Base-by-base conservation (phyloP, 345 rosid species). In the Heritiera littoralis region DNA sequence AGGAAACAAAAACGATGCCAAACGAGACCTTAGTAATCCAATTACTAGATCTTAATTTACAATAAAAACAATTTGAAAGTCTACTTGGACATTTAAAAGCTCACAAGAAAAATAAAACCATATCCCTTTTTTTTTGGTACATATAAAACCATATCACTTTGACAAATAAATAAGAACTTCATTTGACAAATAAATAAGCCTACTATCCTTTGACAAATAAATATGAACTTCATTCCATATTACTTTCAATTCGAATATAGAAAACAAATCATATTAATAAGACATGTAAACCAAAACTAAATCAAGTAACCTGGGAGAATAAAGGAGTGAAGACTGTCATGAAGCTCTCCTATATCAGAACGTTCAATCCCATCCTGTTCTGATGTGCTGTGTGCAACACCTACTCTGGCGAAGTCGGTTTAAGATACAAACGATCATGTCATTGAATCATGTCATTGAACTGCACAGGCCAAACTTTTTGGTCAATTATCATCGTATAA, bases 351-450 rank as follows among this genome's bases (percentile, higher is more conserved):
- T 11, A 11, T 28, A 69, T 46, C 51, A 20, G 4, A 41, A 41
- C 75, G 30, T 38, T 20, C 9, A 6, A 72, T 15, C 60, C 46
- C 35, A 28, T 32, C 55, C 15, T 32, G 61, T 51, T 51, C 23
- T 51, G 23, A 51, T 32, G 14, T 49, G 54, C 54, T 12, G 20
- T 30, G 75, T 58, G 43, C 43, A 71, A 30, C 75, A 49, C 43
- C 59, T 71, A 55, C 60, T 30, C 75, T 72, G 4, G 45, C 75
- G 11, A 30, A 72, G 75, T 51, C 30, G 43, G 43, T 35, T 72
- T 35, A 72, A 54, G 63, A 35, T 72, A 54, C 46, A 51, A 15
- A 35, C 1, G 30, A 72, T 17, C 46, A 32, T 32, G 45, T 52
- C n/a, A n/a, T n/a, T n/a, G n/a, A n/a, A n/a, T n/a, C n/a, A n/a